phyloP scores from a whole-genome alignment of 257 asterid species.

The Nicotiana knightiana region DNA sequence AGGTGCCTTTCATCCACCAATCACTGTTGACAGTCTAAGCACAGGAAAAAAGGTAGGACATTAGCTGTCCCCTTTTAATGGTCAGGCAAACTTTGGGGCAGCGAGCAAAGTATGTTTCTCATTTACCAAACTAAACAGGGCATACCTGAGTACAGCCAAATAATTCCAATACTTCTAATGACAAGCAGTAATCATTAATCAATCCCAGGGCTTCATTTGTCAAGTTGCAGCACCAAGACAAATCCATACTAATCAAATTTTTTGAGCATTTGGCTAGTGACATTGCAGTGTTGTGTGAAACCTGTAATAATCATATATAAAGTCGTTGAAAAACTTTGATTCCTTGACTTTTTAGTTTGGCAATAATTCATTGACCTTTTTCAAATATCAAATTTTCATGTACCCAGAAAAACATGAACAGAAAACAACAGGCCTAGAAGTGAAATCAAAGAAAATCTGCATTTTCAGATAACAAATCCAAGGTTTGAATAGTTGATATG shows the following conservation, averaged over 20 bases:
- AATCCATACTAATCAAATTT: slow-evolving; percentile 52
- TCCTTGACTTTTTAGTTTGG: not conserved
- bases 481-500: not conserved
- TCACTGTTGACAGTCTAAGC: not conserved
- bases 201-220: slow-evolving; percentile 79
- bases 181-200: slow-evolving; percentile 66
- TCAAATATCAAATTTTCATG: not conserved
- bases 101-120: not conserved
- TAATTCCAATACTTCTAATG: slow-evolving; percentile 61
- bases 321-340: not conserved
- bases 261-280: slow-evolving; percentile 60
- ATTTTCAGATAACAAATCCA: too few relatives aligned
- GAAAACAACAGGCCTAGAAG: not conserved
- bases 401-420: not conserved
- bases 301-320: slow-evolving; percentile 38
- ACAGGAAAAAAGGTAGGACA: not conserved
- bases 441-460: not conserved
- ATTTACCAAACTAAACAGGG: slow-evolving; percentile 3
- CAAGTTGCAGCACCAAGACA: slow-evolving; percentile 86
- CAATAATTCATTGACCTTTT: not conserved
- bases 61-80: not conserved
- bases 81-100: not conserved
- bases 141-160: slow-evolving; percentile 91
- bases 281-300: slow-evolving; percentile 65
- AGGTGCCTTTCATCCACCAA: not conserved